A percentile compares a stretch with the other conserved stretches of the same genome.
phyloP scores from a whole-genome alignment of 768 basidiomycete species.

The Mycena rosella region DNA sequence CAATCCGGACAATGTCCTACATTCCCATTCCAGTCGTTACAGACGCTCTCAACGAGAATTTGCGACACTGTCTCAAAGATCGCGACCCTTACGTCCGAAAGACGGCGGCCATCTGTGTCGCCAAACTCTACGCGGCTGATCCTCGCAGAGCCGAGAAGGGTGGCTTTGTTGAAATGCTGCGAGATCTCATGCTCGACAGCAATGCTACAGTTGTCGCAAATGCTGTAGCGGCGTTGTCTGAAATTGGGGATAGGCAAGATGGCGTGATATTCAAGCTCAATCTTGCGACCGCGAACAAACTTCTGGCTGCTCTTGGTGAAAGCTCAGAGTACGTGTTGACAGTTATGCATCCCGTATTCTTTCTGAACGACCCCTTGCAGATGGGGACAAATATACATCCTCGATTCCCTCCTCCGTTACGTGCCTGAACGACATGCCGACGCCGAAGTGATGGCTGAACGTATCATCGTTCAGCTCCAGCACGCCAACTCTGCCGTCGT shows the following conservation, averaged over 20 bases:
- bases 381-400: conserved; percentile 99
- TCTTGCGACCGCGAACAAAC: conserved; percentile 86
- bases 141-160: conserved; percentile 88
- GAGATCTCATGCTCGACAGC: conserved; percentile 91
- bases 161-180: conserved; percentile 91
- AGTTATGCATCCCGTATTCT: not conserved
- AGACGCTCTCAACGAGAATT: conserved; percentile 87
- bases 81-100: conserved; percentile 98
- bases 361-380: conserved; percentile 58
- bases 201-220: conserved; percentile 99
- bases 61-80: conserved; percentile 94
- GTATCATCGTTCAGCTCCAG: conserved; percentile 92
- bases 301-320: conserved; percentile 92
- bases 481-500: conserved; percentile 99
- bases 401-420: conserved; percentile 93
- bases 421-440: conserved; percentile 91
- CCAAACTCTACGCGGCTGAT: conserved; percentile 93
- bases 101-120: conserved; percentile 97
- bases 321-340: conserved; percentile 91
- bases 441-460: conserved; percentile 95
- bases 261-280: conserved; percentile 95
- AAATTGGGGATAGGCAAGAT: conserved; percentile 95
- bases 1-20: conserved; percentile 99
- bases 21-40: conserved; percentile 93
- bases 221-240: conserved; percentile 95